Evolutionary conservation across 139 green algal species (phyloP).

Genomic region (Volvox reticuliferus): DNA sequence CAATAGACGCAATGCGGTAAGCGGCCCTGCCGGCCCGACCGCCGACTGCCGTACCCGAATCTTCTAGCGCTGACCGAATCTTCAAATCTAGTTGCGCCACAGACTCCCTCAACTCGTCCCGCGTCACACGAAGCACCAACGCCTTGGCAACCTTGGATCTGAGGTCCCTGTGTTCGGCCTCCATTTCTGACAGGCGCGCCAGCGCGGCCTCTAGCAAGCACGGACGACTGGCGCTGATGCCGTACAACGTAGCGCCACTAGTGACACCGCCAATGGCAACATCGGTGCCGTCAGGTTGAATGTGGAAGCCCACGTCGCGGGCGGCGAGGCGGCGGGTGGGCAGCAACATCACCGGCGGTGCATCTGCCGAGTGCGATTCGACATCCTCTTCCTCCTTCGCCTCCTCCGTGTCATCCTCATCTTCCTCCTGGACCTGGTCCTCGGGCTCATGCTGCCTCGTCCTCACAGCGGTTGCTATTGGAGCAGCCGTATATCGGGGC

Average conservation of each 20-base stretch:
- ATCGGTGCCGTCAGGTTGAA: neutral
- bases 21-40: neutral
- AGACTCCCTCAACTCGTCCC: constrained; percentile 25
- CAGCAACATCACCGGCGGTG: neutral
- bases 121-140: constrained; percentile 6
- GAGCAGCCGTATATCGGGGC: neutral
- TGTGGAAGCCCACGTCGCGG: neutral
- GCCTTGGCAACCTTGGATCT: neutral
- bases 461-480: no score
- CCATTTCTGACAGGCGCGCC: neutral
- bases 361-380: neutral
- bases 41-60: neutral
- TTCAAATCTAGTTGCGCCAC: neutral
- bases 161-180: neutral
- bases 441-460: no score
- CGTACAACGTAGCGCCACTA: neutral
- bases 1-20: neutral
- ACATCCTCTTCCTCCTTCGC: neutral
- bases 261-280: neutral
- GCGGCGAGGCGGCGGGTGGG: neutral
- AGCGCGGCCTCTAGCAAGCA: neutral
- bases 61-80: neutral
- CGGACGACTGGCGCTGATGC: neutral
- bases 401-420: neutral
- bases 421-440: no score